A percentile compares a stretch with the other conserved stretches of the same genome.
phyloP scores from a whole-genome alignment of 108 stramenopile species.

The Skeletonema menzelii region DNA sequence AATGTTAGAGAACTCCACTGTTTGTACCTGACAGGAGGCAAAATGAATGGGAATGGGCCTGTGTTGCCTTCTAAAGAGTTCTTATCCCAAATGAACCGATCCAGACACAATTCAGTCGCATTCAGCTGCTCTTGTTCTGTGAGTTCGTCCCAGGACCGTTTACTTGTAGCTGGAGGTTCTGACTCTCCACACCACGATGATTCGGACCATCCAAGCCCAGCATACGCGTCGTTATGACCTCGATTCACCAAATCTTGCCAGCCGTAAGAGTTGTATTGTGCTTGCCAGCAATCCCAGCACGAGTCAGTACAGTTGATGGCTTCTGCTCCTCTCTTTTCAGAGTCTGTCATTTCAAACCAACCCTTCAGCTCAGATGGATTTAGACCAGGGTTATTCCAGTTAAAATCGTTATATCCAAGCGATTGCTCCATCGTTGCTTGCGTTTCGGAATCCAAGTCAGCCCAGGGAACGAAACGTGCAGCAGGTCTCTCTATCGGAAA shows the following conservation, averaged over 20 bases:
- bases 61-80: background rate
- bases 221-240: conserved; percentile 5
- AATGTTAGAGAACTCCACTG: conserved; percentile 32
- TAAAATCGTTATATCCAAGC: conserved; percentile 23
- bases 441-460: conserved; percentile 6
- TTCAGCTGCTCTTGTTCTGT: background rate
- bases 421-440: conserved; percentile 2
- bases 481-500: conserved; percentile 28
- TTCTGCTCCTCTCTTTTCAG: conserved; percentile 12
- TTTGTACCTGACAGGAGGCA: conserved; percentile 12
- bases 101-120: conserved; percentile 17
- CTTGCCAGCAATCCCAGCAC: conserved; percentile 47
- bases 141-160: conserved; percentile 10
- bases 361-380: conserved; percentile 9
- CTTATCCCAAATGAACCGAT: conserved; percentile 19
- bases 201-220: background rate
- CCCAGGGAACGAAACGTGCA: conserved; percentile 33
- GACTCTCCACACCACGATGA: conserved; percentile 4
- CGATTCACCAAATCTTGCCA: conserved; percentile 5
- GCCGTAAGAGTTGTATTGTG: background rate
- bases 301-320: conserved; percentile 26
- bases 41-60: conserved; percentile 10
- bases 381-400: conserved; percentile 43
- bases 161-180: background rate
- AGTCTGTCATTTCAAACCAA: conserved; percentile 12